Evolutionary conservation across 2,329 filamentous ascomycete species (phyloP).

Genomic region (Talaromyces albobiverticillius): DNA sequence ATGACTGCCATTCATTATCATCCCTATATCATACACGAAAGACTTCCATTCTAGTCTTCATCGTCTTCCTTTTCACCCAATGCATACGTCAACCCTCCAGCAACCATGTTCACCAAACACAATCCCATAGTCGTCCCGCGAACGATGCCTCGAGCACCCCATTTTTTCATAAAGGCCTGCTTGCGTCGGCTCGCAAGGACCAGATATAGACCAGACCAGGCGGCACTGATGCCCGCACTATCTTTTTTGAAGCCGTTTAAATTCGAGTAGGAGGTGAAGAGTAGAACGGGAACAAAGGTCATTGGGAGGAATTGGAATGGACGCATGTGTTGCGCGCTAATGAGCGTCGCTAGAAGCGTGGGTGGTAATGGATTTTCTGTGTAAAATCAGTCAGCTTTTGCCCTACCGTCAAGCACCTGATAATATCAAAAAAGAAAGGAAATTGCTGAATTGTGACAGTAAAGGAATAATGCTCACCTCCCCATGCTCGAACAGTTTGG

Average conservation of each 20-base stretch:
- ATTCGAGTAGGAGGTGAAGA: slow-evolving; percentile 66
- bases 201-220: slow-evolving; percentile 65
- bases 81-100: slow-evolving; percentile 46
- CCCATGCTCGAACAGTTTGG: slow-evolving; percentile 40
- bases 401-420: too few species aligned
- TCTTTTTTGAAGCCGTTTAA: slow-evolving; percentile 61
- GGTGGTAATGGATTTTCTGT: slow-evolving; percentile 64
- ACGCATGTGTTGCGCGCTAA: slow-evolving; percentile 64
- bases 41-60: not conserved
- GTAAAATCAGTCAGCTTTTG: not conserved
- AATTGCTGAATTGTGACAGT: too few species aligned
- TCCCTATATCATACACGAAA: not conserved
- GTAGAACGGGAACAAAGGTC: slow-evolving; percentile 63
- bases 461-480: too few species aligned
- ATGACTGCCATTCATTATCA: not conserved
- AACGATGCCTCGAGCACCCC: slow-evolving; percentile 43
- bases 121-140: slow-evolving; percentile 46
- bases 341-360: slow-evolving; percentile 62
- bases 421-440: too few species aligned
- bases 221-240: slow-evolving; percentile 60
- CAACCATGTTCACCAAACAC: slow-evolving; percentile 45
- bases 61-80: slow-evolving; percentile 41
- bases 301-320: slow-evolving; percentile 65
- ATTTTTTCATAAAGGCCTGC: slow-evolving; percentile 44
- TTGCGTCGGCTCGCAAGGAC: slow-evolving; percentile 59